These are phyloP conservation scores for Mucor plumbeus DNA, from an alignment of 371 early-diverging fungal species.

Conservation along the genomic window DNA sequence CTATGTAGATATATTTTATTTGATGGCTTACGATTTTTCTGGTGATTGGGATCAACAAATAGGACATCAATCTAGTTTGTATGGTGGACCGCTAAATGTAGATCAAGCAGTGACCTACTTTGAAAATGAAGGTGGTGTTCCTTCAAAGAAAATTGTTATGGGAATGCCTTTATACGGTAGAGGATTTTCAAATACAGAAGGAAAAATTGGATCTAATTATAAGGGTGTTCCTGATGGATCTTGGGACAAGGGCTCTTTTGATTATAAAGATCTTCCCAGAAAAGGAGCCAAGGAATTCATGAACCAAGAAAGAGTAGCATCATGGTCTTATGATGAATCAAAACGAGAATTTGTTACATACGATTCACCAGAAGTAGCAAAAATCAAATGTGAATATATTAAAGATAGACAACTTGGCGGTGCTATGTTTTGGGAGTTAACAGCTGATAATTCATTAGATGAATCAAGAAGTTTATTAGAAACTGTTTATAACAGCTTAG, in stretches of 20 bases:
- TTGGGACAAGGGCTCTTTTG: conserved; percentile 87
- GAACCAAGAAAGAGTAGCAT: conserved; percentile 71
- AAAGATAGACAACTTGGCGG: conserved; percentile 72
- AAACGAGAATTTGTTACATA: conserved; percentile 79
- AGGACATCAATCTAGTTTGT: conserved; percentile 87
- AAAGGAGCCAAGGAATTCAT: conserved; percentile 68
- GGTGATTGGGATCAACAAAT: conserved; percentile 77
- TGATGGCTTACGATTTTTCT: conserved; percentile 84
- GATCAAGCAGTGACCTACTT: conserved; percentile 57
- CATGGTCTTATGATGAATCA: conserved; percentile 76
- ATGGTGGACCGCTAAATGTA: conserved; percentile 65
- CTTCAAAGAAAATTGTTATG: conserved; percentile 28
- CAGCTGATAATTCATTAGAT: conserved; percentile 55
- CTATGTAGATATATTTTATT: conserved; percentile 73
- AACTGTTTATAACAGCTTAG: conserved; percentile 42
- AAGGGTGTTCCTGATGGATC: conserved; percentile 70
- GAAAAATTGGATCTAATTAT: conserved; percentile 54
- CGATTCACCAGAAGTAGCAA: conserved; percentile 75
- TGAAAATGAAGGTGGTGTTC: conserved; percentile 22
- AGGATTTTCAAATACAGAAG: conserved; percentile 70
- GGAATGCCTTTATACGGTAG: conserved; percentile 45
- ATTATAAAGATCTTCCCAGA: conserved; percentile 73
- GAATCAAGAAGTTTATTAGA: conserved; percentile 56
- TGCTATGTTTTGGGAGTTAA: conserved; percentile 87
- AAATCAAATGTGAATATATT: conserved; percentile 80